Conservation (phyloP, 805 yeast species). For the Blastobotrys terrestris region DNA sequence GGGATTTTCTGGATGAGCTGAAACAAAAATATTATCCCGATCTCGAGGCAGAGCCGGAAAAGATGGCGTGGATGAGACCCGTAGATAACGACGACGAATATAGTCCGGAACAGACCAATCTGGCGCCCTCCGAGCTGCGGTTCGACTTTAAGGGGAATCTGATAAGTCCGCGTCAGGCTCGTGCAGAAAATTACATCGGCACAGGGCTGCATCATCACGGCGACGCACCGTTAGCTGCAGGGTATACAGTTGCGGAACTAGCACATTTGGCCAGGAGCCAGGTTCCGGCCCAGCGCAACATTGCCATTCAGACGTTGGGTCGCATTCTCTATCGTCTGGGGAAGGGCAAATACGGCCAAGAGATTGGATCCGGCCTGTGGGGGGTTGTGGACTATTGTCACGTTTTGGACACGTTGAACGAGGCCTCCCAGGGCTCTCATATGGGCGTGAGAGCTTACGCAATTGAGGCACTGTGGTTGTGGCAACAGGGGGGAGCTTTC, state of each 20-base stretch:
- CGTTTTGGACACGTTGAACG: constrained; percentile 58
- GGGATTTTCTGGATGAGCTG: constrained; percentile 68
- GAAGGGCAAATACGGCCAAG: constrained; percentile 34
- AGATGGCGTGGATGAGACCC: constrained; percentile 88
- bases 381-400: constrained; percentile 57
- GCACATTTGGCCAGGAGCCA: constrained; percentile 74
- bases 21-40: constrained; percentile 87
- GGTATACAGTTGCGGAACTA: constrained; percentile 81
- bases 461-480: constrained; percentile 84
- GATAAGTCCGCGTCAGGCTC: constrained; percentile 51
- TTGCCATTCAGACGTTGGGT: constrained; percentile 83
- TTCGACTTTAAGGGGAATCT: constrained; percentile 85
- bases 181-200: constrained; percentile 44
- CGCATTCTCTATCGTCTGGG: constrained; percentile 79
- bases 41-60: constrained; percentile 72
- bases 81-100: constrained; percentile 37
- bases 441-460: constrained; percentile 78
- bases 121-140: constrained; percentile 54
- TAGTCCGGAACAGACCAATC: constrained; percentile 37
- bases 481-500: not conserved
- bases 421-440: constrained; percentile 53
- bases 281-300: constrained; percentile 76
- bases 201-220: constrained; percentile 89
- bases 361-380: constrained; percentile 59
- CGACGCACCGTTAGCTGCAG: constrained; percentile 81